phyloP scores from a whole-genome alignment of 306 rosid genomes.

The Abrus precatorius region DNA sequence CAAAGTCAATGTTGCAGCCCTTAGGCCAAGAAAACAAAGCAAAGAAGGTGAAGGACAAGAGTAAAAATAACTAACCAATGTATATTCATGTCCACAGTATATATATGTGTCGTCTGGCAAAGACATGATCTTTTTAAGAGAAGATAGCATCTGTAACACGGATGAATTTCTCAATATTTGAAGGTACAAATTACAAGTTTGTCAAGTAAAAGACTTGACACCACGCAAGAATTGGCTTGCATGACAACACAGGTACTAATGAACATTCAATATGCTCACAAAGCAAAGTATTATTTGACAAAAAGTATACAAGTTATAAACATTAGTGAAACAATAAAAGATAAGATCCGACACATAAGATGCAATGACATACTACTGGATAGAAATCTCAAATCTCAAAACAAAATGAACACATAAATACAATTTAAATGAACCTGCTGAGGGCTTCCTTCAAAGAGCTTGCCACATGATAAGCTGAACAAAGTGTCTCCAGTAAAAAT shows the following conservation, averaged over 20 bases:
- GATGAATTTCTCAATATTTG: constrained; percentile 36
- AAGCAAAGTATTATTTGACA: neutral
- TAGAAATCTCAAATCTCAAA: constrained; percentile 17
- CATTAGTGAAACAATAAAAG: neutral
- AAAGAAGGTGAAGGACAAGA: constrained; percentile 25
- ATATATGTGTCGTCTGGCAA: constrained; percentile 86
- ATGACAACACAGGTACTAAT: constrained; percentile 1
- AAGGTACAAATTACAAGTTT: constrained; percentile 23
- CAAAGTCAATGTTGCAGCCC: constrained; percentile 42
- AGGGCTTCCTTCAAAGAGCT: constrained; percentile 92
- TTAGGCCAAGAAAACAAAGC: constrained; percentile 8
- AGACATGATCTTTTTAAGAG: constrained; percentile 81
- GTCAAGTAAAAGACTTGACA: constrained; percentile 26
- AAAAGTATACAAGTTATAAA: no score
- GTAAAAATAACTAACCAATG: constrained; percentile 67
- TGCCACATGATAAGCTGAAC: constrained; percentile 95
- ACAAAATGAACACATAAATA: constrained; percentile 4
- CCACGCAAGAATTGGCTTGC: constrained; percentile 25
- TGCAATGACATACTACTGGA: neutral
- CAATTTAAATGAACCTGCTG: constrained; percentile 65
- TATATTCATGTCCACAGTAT: constrained; percentile 93
- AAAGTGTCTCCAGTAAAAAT: constrained; percentile 87
- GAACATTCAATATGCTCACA: constrained; percentile 14
- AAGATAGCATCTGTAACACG: constrained; percentile 80
- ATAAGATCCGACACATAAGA: constrained; percentile 2